phyloP scores from a whole-genome alignment of 2,329 filamentous ascomycete genomes.

The Harringtonia aguacate region DNA sequence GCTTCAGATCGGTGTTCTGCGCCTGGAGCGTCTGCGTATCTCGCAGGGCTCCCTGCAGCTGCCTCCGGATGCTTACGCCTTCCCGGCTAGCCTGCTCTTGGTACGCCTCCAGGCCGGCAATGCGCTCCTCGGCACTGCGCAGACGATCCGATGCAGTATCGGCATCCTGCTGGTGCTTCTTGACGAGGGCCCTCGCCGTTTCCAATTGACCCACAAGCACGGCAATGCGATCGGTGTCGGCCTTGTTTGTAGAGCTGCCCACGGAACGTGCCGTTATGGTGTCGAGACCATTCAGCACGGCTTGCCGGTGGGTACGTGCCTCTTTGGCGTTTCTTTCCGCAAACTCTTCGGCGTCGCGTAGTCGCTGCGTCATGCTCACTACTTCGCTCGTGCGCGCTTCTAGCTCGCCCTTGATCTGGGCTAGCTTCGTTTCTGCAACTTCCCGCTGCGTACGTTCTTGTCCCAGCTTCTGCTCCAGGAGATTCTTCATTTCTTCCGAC shows the following conservation, averaged over 20 bases:
- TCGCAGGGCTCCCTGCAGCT: slow-evolving; percentile 73
- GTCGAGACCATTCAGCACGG: slow-evolving; percentile 72
- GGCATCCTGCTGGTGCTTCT: slow-evolving; percentile 81
- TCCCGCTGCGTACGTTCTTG: slow-evolving; percentile 74
- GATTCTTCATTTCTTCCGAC: slow-evolving; percentile 63
- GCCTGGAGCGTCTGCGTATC: slow-evolving; percentile 76
- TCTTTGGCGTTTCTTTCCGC: slow-evolving; percentile 81
- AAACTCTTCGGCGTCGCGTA: slow-evolving; percentile 80
- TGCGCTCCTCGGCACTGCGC: slow-evolving; percentile 86
- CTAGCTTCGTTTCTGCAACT: slow-evolving; percentile 63
- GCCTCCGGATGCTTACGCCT: slow-evolving; percentile 77
- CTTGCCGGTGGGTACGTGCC: slow-evolving; percentile 73
- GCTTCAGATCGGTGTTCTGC: slow-evolving; percentile 70
- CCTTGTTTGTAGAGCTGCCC: slow-evolving; percentile 27
- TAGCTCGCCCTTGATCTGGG: slow-evolving; percentile 69
- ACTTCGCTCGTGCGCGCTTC: slow-evolving; percentile 72
- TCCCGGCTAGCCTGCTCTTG: slow-evolving; percentile 96
- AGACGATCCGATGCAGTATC: slow-evolving; percentile 81
- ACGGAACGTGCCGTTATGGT: slow-evolving; percentile 52
- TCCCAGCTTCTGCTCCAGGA: slow-evolving; percentile 71
- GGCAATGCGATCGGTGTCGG: slow-evolving; percentile 53
- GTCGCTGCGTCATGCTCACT: slow-evolving; percentile 58
- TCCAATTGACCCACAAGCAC: slow-evolving; percentile 74
- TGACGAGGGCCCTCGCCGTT: slow-evolving; percentile 67
- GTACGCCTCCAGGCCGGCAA: slow-evolving; percentile 91